phyloP scores from a whole-genome alignment of 441 rosid species.

The Macaranga tanarius region DNA sequence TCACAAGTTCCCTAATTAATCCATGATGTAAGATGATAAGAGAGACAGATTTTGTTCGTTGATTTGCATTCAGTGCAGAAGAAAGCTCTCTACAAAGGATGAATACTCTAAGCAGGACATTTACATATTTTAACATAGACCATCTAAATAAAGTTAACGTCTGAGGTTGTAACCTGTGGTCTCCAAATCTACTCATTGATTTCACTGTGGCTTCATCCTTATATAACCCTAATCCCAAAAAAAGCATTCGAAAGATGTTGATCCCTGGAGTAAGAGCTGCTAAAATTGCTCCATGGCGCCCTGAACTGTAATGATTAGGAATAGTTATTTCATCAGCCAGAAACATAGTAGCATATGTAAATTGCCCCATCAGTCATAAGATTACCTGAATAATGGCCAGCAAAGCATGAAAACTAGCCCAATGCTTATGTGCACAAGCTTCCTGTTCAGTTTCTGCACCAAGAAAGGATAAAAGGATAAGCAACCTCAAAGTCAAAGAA shows the following conservation, averaged over 20 bases:
- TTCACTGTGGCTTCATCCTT: conserved; percentile 80
- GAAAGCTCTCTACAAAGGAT: background rate
- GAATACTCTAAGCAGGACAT: background rate
- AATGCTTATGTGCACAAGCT: conserved; percentile 85
- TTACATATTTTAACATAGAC: background rate
- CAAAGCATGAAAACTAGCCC: conserved; percentile 86
- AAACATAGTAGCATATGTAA: conserved; percentile 7
- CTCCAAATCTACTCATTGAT: conserved; percentile 92
- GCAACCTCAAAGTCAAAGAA: conserved; percentile 11
- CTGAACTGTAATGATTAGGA: conserved; percentile 51
- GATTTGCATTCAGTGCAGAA: background rate
- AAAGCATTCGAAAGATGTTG: conserved; percentile 64
- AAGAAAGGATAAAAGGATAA: conserved; percentile 24
- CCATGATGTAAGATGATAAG: background rate
- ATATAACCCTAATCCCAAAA: conserved; percentile 71
- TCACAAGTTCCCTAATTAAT: background rate
- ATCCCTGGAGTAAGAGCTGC: conserved; percentile 68
- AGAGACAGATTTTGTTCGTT: background rate
- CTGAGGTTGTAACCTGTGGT: conserved; percentile 46
- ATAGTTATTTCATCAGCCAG: conserved; percentile 17
- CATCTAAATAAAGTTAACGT: background rate
- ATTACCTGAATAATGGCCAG: conserved; percentile 90
- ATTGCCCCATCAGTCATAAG: conserved; percentile 8
- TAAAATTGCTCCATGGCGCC: conserved; percentile 66
- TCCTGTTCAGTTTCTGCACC: conserved; percentile 71